phyloP scores from a whole-genome alignment of 192 early-diverging fungal genomes.

The Allomyces macrogynus region DNA sequence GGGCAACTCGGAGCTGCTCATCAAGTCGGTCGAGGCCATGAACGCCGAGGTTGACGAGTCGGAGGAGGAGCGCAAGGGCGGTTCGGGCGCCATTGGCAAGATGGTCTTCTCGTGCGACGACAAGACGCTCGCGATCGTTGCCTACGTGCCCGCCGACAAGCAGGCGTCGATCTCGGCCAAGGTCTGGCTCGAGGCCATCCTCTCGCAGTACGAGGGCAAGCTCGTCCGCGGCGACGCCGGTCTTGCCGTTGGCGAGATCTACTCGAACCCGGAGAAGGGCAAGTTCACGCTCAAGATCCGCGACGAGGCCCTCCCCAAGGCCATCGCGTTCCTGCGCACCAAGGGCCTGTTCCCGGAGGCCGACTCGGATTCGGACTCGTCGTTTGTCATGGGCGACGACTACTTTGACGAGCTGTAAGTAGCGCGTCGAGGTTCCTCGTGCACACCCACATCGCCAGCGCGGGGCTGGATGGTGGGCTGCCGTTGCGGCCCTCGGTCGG shows the following conservation, averaged over 20 bases:
- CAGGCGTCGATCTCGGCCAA: background rate
- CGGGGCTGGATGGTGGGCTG: too few species aligned
- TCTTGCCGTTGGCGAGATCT: background rate
- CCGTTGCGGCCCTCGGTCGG: too few species aligned
- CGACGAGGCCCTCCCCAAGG: constrained; percentile 1
- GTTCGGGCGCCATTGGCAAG: constrained; percentile 1
- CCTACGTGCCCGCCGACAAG: constrained; percentile 1
- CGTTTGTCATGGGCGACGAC: background rate
- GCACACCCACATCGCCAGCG: too few species aligned
- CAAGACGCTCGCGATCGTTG: background rate
- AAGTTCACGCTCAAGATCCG: constrained; percentile 1
- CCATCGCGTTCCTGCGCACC: constrained; percentile 1
- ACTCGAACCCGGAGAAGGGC: background rate
- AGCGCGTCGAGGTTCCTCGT: too few species aligned
- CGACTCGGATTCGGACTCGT: background rate
- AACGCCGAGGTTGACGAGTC: background rate
- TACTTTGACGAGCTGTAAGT: constrained; percentile 1
- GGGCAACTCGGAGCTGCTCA: background rate
- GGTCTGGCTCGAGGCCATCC: background rate
- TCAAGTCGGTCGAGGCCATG: constrained; percentile 1
- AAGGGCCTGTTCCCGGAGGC: background rate
- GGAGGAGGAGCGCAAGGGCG: constrained; percentile 1
- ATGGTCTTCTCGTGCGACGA: constrained; percentile 1
- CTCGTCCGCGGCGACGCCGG: background rate
- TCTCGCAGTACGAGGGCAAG: background rate